Percentiles rank a stretch among this genome's conserved stretches.
phyloP scores from a whole-genome alignment of 345 rosid genomes.

The Draba incana region DNA sequence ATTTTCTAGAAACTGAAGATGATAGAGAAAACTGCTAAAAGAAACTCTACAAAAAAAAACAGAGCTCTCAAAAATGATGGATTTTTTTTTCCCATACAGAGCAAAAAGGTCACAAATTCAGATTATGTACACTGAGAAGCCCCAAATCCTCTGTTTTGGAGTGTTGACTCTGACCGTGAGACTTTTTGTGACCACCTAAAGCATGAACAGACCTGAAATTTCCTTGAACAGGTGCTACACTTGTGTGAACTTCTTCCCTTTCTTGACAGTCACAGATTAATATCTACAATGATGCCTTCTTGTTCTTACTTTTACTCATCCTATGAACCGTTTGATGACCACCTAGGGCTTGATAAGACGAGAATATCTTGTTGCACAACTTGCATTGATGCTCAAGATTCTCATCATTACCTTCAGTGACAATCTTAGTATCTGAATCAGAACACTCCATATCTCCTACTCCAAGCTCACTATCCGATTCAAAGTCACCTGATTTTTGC shows the following conservation, averaged over 20 bases:
- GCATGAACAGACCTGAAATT: constrained; percentile 52
- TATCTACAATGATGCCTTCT: constrained; percentile 20
- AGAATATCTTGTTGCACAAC: constrained; percentile 56
- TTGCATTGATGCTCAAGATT: constrained; percentile 44
- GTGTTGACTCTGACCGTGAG: constrained; percentile 39
- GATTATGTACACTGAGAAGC: too few relatives aligned
- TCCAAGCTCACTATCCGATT: constrained; percentile 18
- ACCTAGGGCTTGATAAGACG: constrained; percentile 60
- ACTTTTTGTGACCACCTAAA: constrained; percentile 65
- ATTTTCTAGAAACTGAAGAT: too few relatives aligned
- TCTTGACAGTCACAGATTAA: constrained; percentile 9
- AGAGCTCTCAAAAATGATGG: too few relatives aligned
- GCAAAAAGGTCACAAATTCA: too few relatives aligned
- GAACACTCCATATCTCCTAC: constrained; percentile 10
- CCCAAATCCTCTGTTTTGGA: constrained; percentile 16
- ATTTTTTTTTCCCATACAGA: too few relatives aligned
- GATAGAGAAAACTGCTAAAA: too few relatives aligned
- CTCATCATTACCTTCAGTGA: constrained; percentile 18
- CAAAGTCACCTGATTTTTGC: constrained; percentile 26
- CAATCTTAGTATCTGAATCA: constrained; percentile 13
- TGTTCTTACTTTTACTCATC: constrained; percentile 32
- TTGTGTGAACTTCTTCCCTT: constrained; percentile 38
- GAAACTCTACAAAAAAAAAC: too few relatives aligned
- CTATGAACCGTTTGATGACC: constrained; percentile 70
- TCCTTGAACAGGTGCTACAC: constrained; percentile 49